Percentiles rank a stretch among this genome's conserved stretches.
These are phyloP conservation scores for Russula dissimulans DNA, from an alignment of 768 basidiomycete species.

Conservation along the genomic window DNA sequence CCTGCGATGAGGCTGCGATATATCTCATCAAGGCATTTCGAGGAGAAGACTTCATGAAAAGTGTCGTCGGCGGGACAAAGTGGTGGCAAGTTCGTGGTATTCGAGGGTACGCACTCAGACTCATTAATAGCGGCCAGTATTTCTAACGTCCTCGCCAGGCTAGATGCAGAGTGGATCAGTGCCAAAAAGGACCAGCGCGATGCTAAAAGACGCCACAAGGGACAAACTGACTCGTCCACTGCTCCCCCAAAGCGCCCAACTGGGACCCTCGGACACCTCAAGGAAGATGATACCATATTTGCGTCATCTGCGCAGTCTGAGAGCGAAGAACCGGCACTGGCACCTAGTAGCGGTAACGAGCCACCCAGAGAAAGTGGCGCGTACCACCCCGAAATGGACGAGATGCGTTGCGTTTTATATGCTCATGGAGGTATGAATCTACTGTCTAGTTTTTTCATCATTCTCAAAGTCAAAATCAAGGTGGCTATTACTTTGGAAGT, in stretches of 20 bases:
- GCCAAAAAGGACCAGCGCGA: constrained; percentile 77
- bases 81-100: constrained; percentile 97
- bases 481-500: constrained; percentile 80
- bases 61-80: constrained; percentile 78
- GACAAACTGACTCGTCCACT: neutral
- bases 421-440: constrained; percentile 54
- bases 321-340: constrained; percentile 14
- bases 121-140: neutral
- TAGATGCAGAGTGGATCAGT: constrained; percentile 83
- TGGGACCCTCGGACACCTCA: neutral
- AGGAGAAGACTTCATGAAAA: constrained; percentile 64
- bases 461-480: constrained; percentile 28
- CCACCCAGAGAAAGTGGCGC: constrained; percentile 23
- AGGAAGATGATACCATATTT: neutral
- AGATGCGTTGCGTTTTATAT: constrained; percentile 78
- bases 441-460: constrained; percentile 3
- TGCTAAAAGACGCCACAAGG: constrained; percentile 47
- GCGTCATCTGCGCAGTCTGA: constrained; percentile 3
- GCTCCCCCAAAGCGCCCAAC: neutral
- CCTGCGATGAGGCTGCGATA: constrained; percentile 65
- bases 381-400: constrained; percentile 71
- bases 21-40: constrained; percentile 72
- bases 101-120: constrained; percentile 45
- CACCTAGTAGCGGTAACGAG: constrained; percentile 20
- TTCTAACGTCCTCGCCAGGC: constrained; percentile 33